Percentiles rank a stretch among this genome's conserved stretches.
These are phyloP conservation scores for Trypanosoma cruzi DNA, from an alignment of 208 protist species.

Conservation along the genomic window DNA sequence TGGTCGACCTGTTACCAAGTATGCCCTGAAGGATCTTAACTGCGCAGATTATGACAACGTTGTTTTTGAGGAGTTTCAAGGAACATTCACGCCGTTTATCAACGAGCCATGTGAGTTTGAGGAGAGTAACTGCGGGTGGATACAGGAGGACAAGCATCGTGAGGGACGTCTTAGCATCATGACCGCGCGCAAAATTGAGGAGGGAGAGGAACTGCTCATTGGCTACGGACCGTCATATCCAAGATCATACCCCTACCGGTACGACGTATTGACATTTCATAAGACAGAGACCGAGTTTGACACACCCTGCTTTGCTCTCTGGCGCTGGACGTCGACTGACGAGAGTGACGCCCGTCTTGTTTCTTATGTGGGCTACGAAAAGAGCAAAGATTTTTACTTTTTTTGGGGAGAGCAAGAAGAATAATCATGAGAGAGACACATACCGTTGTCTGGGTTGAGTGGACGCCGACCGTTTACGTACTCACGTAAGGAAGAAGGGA, in stretches of 20 bases:
- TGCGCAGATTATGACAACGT: conserved; percentile 86
- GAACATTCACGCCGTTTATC: conserved; percentile 84
- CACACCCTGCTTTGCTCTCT: conserved; percentile 60
- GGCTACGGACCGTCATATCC: conserved; percentile 87
- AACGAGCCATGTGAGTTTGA: conserved; percentile 83
- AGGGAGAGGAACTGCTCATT: conserved; percentile 84
- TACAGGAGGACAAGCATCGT: conserved; percentile 68
- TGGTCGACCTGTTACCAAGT: conserved; percentile 62
- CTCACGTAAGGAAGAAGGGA: too few relatives aligned
- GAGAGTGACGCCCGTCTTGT: conserved; percentile 58
- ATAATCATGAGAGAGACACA: neutral
- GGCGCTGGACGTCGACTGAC: conserved; percentile 65
- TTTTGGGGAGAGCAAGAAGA: conserved; percentile 21
- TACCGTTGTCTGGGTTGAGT: too few relatives aligned
- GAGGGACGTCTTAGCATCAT: conserved; percentile 81
- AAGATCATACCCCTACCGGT: conserved; percentile 69
- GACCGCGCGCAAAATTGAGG: conserved; percentile 55
- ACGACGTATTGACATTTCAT: conserved; percentile 84
- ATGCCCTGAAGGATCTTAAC: conserved; percentile 85
- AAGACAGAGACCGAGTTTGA: conserved; percentile 38
- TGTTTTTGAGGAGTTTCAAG: conserved; percentile 79
- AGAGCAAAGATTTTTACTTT: conserved; percentile 37
- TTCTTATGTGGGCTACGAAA: conserved; percentile 61
- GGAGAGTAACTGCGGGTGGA: conserved; percentile 88
- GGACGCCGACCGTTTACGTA: too few relatives aligned